Evolutionary conservation across 179 eudicot genomes (phyloP), one percentile per base, ranked within the genome.

Genomic region (Drosera spatulata): DNA sequence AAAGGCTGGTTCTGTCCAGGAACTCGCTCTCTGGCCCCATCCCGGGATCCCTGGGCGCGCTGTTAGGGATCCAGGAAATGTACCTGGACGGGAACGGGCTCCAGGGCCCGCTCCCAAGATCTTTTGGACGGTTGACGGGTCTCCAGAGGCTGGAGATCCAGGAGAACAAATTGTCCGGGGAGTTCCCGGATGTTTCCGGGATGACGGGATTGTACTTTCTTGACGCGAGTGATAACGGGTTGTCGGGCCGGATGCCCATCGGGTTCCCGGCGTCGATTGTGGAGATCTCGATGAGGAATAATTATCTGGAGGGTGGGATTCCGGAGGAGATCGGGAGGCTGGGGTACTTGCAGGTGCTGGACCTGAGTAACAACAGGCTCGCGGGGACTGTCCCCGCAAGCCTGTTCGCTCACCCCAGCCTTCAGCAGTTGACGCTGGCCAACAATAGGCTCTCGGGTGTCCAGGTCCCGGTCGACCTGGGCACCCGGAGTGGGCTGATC

Each of bases 321-420:
- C 78, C 73, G n/a, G 49, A 41, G 5, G 58, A 44, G 4, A 14
- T 65, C 1, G 2, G 70, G 0, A 60, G 3, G 3, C 3, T 75
- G 59, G 58, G 47, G 8, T 58, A 55, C 65, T 43, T 90, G 39
- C 97, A 87, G 41, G 97, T 90, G n/a, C 33, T 87, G 9, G 97
- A 90, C 73, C 71, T 90, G 69, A 87, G 89, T 68, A 66, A 75
- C 69, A 90, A 90, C 69, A 61, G 45, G 44, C 78, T 90, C 60
- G 22, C 59, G 49, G 97, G 86, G 65, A 57, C 81, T 13, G 58
- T 87, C 46, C 86, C 89, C 15, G 61, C 79, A 68, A 64, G 75
- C 67, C 63, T 82, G 10, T 90, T 87, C 73, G 69, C 81, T 13
- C 90, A 81, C 69, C 87, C 81, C 51, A 66, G 69, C 47, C 72